Evolutionary conservation across 2,329 filamentous ascomycete species (phyloP), one percentile per base, ranked within the genome.

Genomic region (Mycocentrospora acerina): DNA sequence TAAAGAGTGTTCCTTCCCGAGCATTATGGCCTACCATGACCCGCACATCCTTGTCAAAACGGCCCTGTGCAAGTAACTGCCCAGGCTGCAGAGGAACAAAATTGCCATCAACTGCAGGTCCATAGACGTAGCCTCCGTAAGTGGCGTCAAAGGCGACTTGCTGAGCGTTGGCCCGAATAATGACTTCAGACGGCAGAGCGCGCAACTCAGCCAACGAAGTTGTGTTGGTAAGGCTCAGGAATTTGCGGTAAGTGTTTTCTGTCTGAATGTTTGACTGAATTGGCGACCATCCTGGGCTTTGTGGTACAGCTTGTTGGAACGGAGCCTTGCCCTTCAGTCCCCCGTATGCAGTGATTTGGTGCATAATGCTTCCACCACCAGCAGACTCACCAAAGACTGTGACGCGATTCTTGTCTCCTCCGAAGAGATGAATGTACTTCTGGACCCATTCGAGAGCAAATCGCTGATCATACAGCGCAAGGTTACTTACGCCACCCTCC

Each of bases 1-100:
- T 72, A 54, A 75, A 75, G 3, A 69, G 55, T 1, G 70, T 48
- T 25, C 72, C 73, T 55, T 76, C 73, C 32, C 72, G 51, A 3
- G 66, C 51, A 35, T 75, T 75, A 53, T 75, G 71, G 14, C 65
- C 65, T 8, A 61, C 59, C 56, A 70, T 62, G 10, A 70, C 46
- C 1, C 49, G 46, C 7, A 70, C 47, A 8, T 52, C 38, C 28
- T 66, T 61, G 42, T 67, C 58, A 41, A 68, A 71, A 15, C 60
- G 55, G 11, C 66, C 65, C 37, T 64, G 57, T 7, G 59, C 58
- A 15, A 70, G 60, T 16, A 70, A 59, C 28, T 61, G 58, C 24
- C 55, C 60, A 4, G 62, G 61, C 19, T 60, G 60, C 1, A 40
- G 48, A 13, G 64, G 64, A 1, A 44, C 55, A 33, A 68, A 66